These are phyloP conservation scores for Lecanicillium sp. DNA, from an alignment of 2,329 filamentous ascomycete genomes.

Conservation along the genomic window DNA sequence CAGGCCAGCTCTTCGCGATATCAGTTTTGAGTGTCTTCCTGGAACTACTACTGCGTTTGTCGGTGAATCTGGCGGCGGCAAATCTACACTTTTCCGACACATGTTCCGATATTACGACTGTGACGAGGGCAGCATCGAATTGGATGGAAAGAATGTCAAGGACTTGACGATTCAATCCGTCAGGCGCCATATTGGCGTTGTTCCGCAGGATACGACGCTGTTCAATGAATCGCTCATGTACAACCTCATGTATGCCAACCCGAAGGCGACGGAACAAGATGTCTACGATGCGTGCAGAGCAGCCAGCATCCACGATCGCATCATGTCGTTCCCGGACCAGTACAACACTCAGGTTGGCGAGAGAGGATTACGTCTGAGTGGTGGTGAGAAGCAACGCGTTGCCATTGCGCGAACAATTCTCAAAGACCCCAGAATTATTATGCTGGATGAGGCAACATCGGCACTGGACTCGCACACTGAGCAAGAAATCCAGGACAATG, in stretches of 20 bases:
- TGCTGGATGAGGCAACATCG: conserved; percentile 88
- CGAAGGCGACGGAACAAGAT: conserved; percentile 69
- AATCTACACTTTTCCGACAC: conserved; percentile 91
- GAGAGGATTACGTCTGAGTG: conserved; percentile 76
- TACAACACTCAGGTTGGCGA: conserved; percentile 90
- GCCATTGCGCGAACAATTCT: conserved; percentile 89
- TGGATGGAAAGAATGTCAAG: conserved; percentile 79
- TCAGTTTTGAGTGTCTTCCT: conserved; percentile 77
- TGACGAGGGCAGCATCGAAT: conserved; percentile 66
- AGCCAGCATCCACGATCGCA: conserved; percentile 88
- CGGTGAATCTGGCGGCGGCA: conserved; percentile 92
- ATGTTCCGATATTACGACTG: conserved; percentile 96
- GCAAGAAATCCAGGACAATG: conserved; percentile 82
- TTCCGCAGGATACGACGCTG: conserved; percentile 90
- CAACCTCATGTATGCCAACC: conserved; percentile 85
- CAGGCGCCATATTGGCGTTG: conserved; percentile 83
- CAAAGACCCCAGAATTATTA: conserved; percentile 85
- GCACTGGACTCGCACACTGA: conserved; percentile 88
- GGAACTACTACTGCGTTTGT: conserved; percentile 95
- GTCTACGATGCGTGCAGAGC: conserved; percentile 75
- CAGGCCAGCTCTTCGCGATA: conserved; percentile 73
- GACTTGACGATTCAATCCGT: conserved; percentile 91
- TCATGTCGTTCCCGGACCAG: conserved; percentile 77
- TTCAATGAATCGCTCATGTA: conserved; percentile 96
- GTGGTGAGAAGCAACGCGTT: conserved; percentile 88